Base-by-base conservation (phyloP, 163 green algal genomes). In the Chloromonas sp. region DNA sequence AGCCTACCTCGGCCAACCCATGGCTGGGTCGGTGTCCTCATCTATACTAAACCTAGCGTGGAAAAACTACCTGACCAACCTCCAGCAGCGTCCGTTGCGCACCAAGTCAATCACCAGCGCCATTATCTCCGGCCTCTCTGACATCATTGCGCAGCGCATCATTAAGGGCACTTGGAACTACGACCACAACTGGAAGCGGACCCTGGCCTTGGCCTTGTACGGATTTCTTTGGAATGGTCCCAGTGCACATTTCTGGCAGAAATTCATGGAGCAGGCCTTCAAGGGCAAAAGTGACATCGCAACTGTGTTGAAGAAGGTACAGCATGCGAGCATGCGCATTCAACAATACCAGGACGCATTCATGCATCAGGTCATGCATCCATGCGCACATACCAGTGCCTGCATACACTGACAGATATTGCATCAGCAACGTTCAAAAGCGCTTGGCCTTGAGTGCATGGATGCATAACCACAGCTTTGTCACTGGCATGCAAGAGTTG, bases 231-330 rank as follows among this genome's bases (percentile, higher is more conserved):
- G 88, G 81, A 87, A 84, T 60, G 94, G 92, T 0, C 94, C 94
- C 11, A 89, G 81, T 2, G 87, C 87, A 0, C 94, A 97, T 84
- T 96, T 89, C 86, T 96, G 94, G 92, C 94, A 97, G 71, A 83
- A 83, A 1, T 89, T 91, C 70, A 86, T 97, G 87, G 89, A 95
- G 83, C 60, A 61, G 1, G 60, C 90, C 3, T 95, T 95, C 86
- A 71, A 82, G 1, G 84, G 89, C 84, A 93, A 90, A 11, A 74
- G 66, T 11, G 66, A 74, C 66, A 74, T 74, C 5, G 66, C 11
- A 5, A 89, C 84, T 71, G 70, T 60, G 81, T 60, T 58, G 80
- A 76, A 79, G 0, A 80, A 79, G 71, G 71, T 79, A 74, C 5
- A 11, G 66, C 66, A 15, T 74, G 66, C 36, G 36, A 36, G 36